phyloP scores from a whole-genome alignment of 2,329 filamentous ascomycete species.

The Exophiala sp. region DNA sequence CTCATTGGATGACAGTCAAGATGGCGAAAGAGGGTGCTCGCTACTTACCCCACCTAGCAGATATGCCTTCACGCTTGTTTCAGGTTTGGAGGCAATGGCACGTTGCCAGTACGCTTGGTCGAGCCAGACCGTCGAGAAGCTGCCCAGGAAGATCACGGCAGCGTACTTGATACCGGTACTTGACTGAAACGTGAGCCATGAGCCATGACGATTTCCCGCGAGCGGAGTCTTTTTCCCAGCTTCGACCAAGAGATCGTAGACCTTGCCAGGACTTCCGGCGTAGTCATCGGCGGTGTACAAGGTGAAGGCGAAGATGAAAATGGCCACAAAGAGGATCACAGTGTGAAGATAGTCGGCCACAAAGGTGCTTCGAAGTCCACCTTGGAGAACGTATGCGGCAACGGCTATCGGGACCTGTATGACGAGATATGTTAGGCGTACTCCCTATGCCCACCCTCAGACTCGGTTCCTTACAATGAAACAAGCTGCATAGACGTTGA shows the following conservation, averaged over 20 bases:
- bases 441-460: too few relatives aligned
- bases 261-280: slow-evolving; percentile 69
- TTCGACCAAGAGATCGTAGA: slow-evolving; percentile 72
- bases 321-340: slow-evolving; percentile 66
- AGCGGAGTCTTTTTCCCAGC: slow-evolving; percentile 69
- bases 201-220: slow-evolving; percentile 71
- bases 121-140: slow-evolving; percentile 35
- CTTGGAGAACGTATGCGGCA: slow-evolving; percentile 69
- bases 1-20: not conserved
- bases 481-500: slow-evolving; percentile 42
- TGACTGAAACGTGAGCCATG: slow-evolving; percentile 63
- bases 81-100: slow-evolving; percentile 41
- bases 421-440: not conserved
- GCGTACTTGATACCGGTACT: slow-evolving; percentile 37
- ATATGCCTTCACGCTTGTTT: slow-evolving; percentile 42
- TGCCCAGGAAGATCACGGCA: slow-evolving; percentile 36
- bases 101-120: slow-evolving; percentile 48
- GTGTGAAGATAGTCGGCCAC: slow-evolving; percentile 83
- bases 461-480: slow-evolving; percentile 30
- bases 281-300: slow-evolving; percentile 58
- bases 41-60: slow-evolving; percentile 38
- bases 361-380: slow-evolving; percentile 60
- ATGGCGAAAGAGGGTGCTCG: slow-evolving; percentile 18
- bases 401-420: slow-evolving; percentile 67
- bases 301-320: slow-evolving; percentile 63